Evolutionary conservation across 345 rosid genomes (phyloP), one percentile per base, ranked within the genome.

Genomic region (Salix brachista): DNA sequence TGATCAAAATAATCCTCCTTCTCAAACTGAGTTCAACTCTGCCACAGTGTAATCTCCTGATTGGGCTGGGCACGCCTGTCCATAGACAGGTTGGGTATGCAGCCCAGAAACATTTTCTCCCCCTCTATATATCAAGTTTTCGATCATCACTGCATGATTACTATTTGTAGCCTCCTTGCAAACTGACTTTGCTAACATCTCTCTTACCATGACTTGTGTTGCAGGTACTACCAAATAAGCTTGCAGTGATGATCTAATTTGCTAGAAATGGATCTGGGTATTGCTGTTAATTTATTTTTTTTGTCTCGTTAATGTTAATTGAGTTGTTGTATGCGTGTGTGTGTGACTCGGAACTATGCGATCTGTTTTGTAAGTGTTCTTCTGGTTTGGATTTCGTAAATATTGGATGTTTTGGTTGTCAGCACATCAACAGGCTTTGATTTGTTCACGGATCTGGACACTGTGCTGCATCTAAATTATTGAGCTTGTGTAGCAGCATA

Each of bases 191-290:
- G 32, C 66, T 73, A 73, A 61, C 42, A 26, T 39, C n/a, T 70
- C 30, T 11, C 60, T 48, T 11, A 2, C 19, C 25, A 10, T 44
- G 12, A 12, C 3, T 36, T 37, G 16, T 36, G 4, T 26, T 64
- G 75, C 54, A 77, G 80, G 80, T 50, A 52, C 52, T 36, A 50
- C 42, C 71, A 37, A 65, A 48, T 71, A 75, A 77, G 19, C 28
- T 36, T 17, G 23, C 41, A 12, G 65, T 11, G 39, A 62, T 65
- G 80, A 23, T 44, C 65, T 62, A 23, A 50, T 64, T 70, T 62
- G 21, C 48, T 52, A 71, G 28, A 28, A 54, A 69, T 26, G 64
- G n/a, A 46, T 61, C 4, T 48, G 66, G 42, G 44, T 68, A 19
- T 67, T 56, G 54, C 3, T 34, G 1, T 37, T 66, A 26, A 5